Evolutionary conservation across 2,329 filamentous ascomycete genomes (phyloP).

Genomic region (Colletotrichum tofieldiae): DNA sequence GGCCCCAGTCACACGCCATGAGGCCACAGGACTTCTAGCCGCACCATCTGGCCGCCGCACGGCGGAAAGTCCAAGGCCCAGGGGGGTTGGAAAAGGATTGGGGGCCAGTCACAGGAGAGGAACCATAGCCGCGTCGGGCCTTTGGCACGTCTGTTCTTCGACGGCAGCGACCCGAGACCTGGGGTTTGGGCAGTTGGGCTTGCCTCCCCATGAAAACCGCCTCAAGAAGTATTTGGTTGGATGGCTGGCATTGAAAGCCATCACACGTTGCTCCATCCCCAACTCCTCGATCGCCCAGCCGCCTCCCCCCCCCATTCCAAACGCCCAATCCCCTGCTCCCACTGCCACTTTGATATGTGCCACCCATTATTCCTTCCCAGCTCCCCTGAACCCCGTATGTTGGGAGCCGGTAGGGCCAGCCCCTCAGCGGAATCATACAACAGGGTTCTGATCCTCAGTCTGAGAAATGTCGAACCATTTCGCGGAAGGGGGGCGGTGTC

Average conservation of each 20-base stretch:
- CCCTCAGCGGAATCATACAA: constrained; percentile 10
- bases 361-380: background rate
- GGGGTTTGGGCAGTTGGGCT: constrained; percentile 8
- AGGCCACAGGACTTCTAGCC: background rate
- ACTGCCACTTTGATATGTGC: background rate
- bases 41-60: background rate
- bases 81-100: background rate
- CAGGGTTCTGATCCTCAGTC: background rate
- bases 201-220: background rate
- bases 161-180: constrained; percentile 18
- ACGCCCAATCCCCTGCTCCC: background rate
- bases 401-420: background rate
- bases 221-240: background rate
- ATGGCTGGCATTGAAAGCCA: background rate
- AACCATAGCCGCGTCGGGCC: background rate
- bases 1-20: background rate
- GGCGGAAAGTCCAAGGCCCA: background rate
- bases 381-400: background rate
- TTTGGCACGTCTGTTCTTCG: constrained; percentile 9
- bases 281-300: background rate
- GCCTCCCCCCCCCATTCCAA: too few relatives aligned
- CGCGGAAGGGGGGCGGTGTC: constrained; percentile 7
- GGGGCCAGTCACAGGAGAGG: background rate
- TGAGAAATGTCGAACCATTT: constrained; percentile 12
- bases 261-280: background rate